phyloP scores from a whole-genome alignment of 75 land plant genomes.

The Picea sitchensis region DNA sequence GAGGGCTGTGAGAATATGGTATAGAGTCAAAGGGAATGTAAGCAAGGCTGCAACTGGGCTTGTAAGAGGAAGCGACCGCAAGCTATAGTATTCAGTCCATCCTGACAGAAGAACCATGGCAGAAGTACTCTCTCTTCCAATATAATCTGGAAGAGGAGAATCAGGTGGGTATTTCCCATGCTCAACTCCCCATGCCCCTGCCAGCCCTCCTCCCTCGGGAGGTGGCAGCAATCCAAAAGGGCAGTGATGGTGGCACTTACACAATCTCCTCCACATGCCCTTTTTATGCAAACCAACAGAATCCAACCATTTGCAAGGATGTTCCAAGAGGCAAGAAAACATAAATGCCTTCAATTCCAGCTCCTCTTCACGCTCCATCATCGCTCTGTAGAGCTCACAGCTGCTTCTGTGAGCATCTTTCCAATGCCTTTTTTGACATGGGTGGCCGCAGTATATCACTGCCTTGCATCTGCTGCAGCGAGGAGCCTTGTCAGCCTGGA shows the following conservation, averaged over 20 bases:
- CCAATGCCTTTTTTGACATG: conserved; percentile 77
- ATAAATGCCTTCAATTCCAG: conserved; percentile 52
- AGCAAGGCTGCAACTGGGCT: conserved; percentile 67
- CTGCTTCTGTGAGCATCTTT: conserved; percentile 59
- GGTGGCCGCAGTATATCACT: conserved; percentile 57
- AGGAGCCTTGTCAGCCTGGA: conserved; percentile 38
- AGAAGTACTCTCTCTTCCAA: conserved; percentile 9
- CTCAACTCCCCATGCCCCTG: conserved; percentile 49
- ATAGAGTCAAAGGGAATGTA: conserved; percentile 55
- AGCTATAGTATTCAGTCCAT: conserved; percentile 65
- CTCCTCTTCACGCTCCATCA: conserved; percentile 81
- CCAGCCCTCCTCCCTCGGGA: conserved; percentile 25
- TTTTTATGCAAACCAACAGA: conserved; percentile 52
- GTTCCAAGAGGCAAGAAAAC: conserved; percentile 49
- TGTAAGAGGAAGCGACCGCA: conserved; percentile 48
- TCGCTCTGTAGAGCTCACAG: conserved; percentile 66
- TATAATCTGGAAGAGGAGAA: conserved; percentile 20
- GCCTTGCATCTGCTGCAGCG: conserved; percentile 65
- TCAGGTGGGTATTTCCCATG: conserved; percentile 43
- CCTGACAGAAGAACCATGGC: conserved; percentile 44
- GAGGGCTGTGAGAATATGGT: conserved; percentile 56
- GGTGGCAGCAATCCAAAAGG: conserved; percentile 65
- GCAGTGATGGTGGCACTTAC: conserved; percentile 41
- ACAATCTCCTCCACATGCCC: conserved; percentile 74
- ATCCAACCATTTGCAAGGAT: conserved; percentile 69